These are phyloP conservation scores for Pezicula carpinea DNA, from an alignment of 2,329 filamentous ascomycete genomes.

Conservation along the genomic window DNA sequence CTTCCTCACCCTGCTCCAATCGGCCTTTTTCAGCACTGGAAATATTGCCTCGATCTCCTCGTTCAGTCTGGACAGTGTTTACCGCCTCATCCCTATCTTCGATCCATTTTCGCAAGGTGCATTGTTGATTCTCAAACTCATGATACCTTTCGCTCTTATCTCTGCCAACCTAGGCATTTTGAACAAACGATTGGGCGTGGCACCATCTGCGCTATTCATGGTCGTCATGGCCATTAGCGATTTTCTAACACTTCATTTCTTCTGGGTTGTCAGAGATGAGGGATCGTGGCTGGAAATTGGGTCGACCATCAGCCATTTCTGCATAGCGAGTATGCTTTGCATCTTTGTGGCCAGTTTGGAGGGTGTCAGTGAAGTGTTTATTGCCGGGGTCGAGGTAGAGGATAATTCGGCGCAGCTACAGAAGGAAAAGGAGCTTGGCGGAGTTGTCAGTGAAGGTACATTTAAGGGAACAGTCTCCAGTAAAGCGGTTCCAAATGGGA, in stretches of 20 bases:
- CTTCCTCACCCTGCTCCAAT: conserved; percentile 92
- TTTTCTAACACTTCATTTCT: conserved; percentile 90
- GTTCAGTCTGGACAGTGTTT: conserved; percentile 89
- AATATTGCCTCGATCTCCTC: conserved; percentile 92
- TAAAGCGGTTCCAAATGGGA: conserved; percentile 7
- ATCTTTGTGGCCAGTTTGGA: conserved; percentile 89
- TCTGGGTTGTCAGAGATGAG: conserved; percentile 95
- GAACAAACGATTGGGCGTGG: conserved; percentile 77
- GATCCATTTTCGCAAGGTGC: conserved; percentile 89
- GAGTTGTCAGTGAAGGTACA: conserved; percentile 13
- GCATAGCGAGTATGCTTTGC: conserved; percentile 83
- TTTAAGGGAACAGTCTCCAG: conserved; percentile 7
- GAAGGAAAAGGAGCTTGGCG: conserved; percentile 25
- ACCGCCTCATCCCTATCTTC: conserved; percentile 83
- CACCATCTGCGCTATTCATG: conserved; percentile 89
- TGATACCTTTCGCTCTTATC: conserved; percentile 89
- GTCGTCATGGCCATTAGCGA: conserved; percentile 88
- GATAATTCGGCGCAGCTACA: conserved; percentile 17
- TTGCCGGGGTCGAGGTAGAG: conserved; percentile 71
- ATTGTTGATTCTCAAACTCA: conserved; percentile 79
- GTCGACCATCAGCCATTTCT: conserved; percentile 92
- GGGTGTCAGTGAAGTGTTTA: conserved; percentile 77
- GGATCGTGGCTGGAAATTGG: conserved; percentile 97
- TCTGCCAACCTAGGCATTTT: conserved; percentile 92
- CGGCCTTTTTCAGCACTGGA: conserved; percentile 93